A percentile compares a stretch with the other conserved stretches of the same genome.
These are phyloP conservation scores for Coemansia erecta DNA, from an alignment of 192 early-diverging fungal genomes.

Conservation along the genomic window DNA sequence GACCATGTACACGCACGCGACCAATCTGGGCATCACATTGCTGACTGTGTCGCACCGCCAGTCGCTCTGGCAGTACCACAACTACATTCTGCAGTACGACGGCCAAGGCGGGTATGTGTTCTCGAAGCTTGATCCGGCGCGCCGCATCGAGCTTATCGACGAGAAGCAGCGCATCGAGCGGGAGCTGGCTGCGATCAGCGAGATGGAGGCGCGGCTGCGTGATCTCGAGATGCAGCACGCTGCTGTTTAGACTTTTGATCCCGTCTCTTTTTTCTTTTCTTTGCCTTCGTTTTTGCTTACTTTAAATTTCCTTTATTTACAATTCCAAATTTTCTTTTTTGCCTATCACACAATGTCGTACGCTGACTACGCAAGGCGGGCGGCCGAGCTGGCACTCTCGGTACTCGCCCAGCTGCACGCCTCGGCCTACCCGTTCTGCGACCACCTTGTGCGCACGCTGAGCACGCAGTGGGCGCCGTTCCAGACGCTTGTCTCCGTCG, in stretches of 20 bases:
- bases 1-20: conserved; percentile 84
- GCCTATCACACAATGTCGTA: conserved; percentile 17
- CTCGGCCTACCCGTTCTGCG: conserved; percentile 27
- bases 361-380: conserved; percentile 24
- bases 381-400: conserved; percentile 10
- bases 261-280: background rate
- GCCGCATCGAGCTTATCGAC: conserved; percentile 83
- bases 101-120: conserved; percentile 97
- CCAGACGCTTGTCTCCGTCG: conserved; percentile 13
- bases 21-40: conserved; percentile 80
- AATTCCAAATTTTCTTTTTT: background rate
- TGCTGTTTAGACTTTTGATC: conserved; percentile 8
- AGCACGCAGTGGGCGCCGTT: conserved; percentile 35
- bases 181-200: conserved; percentile 35
- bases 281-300: background rate
- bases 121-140: conserved; percentile 82
- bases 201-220: conserved; percentile 37
- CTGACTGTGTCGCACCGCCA: conserved; percentile 95
- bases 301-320: conserved; percentile 5
- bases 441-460: conserved; percentile 8
- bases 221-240: conserved; percentile 32
- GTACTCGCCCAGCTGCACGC: conserved; percentile 17
- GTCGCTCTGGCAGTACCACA: conserved; percentile 96
- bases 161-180: conserved; percentile 79
- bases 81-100: conserved; percentile 91